phyloP scores from a whole-genome alignment of 345 rosid species.

The Jatropha curcas region DNA sequence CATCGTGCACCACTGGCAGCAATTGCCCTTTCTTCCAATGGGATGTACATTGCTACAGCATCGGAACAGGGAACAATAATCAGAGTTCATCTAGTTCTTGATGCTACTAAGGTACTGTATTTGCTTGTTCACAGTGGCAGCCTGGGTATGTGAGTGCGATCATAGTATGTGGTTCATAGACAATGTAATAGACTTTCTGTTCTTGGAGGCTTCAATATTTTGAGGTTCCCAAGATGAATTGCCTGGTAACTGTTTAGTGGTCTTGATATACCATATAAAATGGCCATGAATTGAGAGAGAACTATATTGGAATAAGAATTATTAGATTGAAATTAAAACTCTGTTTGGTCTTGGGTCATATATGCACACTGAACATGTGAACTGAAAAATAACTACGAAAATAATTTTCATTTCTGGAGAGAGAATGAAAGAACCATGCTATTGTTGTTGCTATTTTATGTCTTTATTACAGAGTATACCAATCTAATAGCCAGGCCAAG shows the following conservation, averaged over 20 bases:
- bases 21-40: slow-evolving; percentile 69
- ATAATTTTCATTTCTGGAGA: not conserved
- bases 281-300: not conserved
- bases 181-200: not conserved
- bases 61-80: slow-evolving; percentile 93
- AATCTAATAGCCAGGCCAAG: not conserved
- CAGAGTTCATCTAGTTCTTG: slow-evolving; percentile 78
- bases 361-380: not conserved
- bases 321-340: not conserved
- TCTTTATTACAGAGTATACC: not conserved
- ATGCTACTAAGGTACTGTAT: slow-evolving; percentile 72
- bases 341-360: not conserved
- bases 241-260: not conserved
- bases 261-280: not conserved
- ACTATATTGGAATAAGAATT: not conserved
- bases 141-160: not conserved
- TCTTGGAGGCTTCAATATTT: not conserved
- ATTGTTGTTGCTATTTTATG: not conserved
- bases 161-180: not conserved
- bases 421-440: not conserved
- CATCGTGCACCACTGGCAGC: slow-evolving; percentile 86
- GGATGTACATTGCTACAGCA: slow-evolving; percentile 87
- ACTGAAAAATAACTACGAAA: not conserved
- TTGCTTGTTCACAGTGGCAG: slow-evolving; percentile 18
- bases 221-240: not conserved